Evolutionary conservation across 2,329 filamentous ascomycete genomes (phyloP), one percentile per base, ranked within the genome.

Genomic region (Hypoxylon sp.): DNA sequence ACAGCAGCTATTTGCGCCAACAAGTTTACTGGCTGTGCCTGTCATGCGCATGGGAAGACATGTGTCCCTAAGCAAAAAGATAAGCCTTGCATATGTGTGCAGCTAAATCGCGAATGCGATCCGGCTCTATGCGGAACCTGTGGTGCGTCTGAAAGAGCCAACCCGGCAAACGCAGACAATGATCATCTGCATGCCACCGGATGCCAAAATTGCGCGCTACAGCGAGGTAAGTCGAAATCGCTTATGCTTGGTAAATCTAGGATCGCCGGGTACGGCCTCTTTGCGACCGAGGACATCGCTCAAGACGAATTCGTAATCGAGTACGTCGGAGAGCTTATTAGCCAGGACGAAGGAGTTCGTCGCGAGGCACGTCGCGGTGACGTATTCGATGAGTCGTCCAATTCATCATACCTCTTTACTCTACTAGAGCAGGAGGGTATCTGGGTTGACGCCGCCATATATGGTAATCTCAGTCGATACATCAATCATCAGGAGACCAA

Each of bases 391-490:
- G 86, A 89, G 69, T 84, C 87, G 61, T 86, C 87, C 21, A 87
- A 87, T 72, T 85, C 88, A 3, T 90, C 89, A n/a, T 93, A 89
- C 62, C 82, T 89, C 32, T 89, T 89, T 63, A 89, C 86, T 0
- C 79, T 89, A 1, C 79, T 89, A 14, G 87, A 89, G 63, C 81
- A 86, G 19, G 87, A 89, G 70, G 87, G 87, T 45, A 88, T 87
- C 38, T 89, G 87, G 87, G 86, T 96, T 17, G 93, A 96, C 75
- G 90, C 90, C 5, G 92, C 91, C 19, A 89, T 89, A 45, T 91
- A 91, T 70, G 93, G 93, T 53, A 96, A 95, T 76, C 89, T 94
- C 69, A 90, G 91, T 50, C 89, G 93, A 3, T 96, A 94, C 79
- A 93, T 96, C 77, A 96, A 97, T 78, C 92, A 95, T 73, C 90